These are phyloP conservation scores for Arthrobotrys entomopaga DNA, from an alignment of 2,329 filamentous ascomycete genomes.

Conservation along the genomic window DNA sequence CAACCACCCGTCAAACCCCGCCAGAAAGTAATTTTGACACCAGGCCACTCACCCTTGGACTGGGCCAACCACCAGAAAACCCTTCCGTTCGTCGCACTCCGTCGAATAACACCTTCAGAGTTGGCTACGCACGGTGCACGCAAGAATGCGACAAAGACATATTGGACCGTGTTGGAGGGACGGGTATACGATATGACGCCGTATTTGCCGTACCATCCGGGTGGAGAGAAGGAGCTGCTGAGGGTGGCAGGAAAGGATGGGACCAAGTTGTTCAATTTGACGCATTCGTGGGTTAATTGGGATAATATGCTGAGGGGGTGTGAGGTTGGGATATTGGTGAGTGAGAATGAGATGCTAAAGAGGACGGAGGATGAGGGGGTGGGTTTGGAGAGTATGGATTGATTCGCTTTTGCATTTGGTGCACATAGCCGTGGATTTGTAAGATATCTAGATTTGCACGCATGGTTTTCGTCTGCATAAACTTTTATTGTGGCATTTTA, in stretches of 20 bases:
- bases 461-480: too few relatives aligned
- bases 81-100: slow-evolving; percentile 60
- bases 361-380: slow-evolving; percentile 6
- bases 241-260: slow-evolving; percentile 72
- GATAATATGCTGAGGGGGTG: slow-evolving; percentile 75
- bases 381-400: slow-evolving; percentile 51
- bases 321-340: slow-evolving; percentile 72
- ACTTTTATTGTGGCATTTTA: too few relatives aligned
- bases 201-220: slow-evolving; percentile 90
- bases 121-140: slow-evolving; percentile 81
- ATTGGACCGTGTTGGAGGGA: slow-evolving; percentile 88
- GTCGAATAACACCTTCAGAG: slow-evolving; percentile 79
- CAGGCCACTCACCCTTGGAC: slow-evolving; percentile 92
- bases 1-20: slow-evolving; percentile 61
- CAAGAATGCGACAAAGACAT: slow-evolving; percentile 74
- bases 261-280: slow-evolving; percentile 72
- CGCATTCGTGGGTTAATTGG: slow-evolving; percentile 78
- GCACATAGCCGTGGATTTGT: background rate
- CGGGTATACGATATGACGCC: slow-evolving; percentile 94
- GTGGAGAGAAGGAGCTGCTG: slow-evolving; percentile 79
- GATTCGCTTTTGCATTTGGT: background rate
- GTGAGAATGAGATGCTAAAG: slow-evolving; percentile 64
- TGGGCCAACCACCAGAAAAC: slow-evolving; percentile 76
- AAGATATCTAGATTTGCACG: too few relatives aligned
- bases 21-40: slow-evolving; percentile 81